These are phyloP conservation scores for Ogataea salicorniae DNA, from an alignment of 805 yeast genomes.

Conservation along the genomic window DNA sequence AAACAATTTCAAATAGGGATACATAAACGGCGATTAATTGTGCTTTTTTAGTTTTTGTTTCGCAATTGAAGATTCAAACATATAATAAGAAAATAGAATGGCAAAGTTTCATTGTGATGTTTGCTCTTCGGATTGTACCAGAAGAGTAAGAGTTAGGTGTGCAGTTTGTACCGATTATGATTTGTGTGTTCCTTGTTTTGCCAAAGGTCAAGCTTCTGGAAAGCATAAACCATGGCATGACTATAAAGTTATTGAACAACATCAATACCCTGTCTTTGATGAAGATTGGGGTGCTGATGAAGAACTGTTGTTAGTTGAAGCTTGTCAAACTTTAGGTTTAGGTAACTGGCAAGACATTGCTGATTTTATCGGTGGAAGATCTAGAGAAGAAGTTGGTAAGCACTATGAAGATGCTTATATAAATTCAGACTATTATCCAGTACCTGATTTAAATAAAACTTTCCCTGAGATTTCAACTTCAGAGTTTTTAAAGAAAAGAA, in stretches of 20 bases:
- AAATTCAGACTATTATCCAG: conserved; percentile 68
- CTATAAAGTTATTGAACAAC: conserved; percentile 87
- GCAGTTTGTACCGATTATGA: conserved; percentile 93
- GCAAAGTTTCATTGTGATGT: conserved; percentile 86
- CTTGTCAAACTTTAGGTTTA: conserved; percentile 83
- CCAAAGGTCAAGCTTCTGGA: conserved; percentile 74
- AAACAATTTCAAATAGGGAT: no score
- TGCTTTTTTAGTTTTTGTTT: no score
- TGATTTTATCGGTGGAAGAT: conserved; percentile 89
- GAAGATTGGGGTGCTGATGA: conserved; percentile 99
- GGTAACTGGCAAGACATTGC: conserved; percentile 99
- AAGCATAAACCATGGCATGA: conserved; percentile 94
- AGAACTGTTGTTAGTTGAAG: conserved; percentile 81
- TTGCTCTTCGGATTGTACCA: conserved; percentile 93
- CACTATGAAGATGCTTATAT: conserved; percentile 77
- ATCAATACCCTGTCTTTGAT: conserved; percentile 87
- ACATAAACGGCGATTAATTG: no score
- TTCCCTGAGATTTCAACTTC: conserved; percentile 60
- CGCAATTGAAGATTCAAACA: no score
- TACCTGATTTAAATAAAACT: conserved; percentile 77
- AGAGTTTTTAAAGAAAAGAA: conserved; percentile 64
- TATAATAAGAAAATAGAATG: conserved; percentile 11
- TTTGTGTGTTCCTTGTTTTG: conserved; percentile 96
- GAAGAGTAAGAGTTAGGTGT: conserved; percentile 84
- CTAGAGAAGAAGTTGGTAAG: conserved; percentile 83